These are phyloP conservation scores for Lizonia empirigonia DNA, from an alignment of 2,329 filamentous ascomycete genomes.

Conservation along the genomic window DNA sequence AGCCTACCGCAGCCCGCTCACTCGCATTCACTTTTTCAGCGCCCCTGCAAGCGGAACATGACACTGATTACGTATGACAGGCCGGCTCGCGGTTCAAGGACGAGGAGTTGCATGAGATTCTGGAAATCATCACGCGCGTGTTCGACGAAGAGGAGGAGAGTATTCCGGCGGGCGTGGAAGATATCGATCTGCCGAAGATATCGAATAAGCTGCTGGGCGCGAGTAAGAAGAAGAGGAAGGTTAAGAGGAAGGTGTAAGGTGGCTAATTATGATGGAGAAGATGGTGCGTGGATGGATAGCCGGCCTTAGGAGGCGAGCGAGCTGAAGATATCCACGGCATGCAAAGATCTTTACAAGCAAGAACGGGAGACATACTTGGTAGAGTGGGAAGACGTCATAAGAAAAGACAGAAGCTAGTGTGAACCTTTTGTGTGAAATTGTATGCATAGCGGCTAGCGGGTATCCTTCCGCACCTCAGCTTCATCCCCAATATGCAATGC, in stretches of 20 bases:
- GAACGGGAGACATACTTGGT: no score
- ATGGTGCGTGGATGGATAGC: not conserved
- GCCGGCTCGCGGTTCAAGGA: slow-evolving; percentile 39
- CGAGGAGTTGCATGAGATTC: slow-evolving; percentile 36
- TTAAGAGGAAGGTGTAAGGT: slow-evolving; percentile 14
- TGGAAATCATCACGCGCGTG: slow-evolving; percentile 31
- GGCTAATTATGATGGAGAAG: not conserved
- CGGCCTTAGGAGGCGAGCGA: no score
- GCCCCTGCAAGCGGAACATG: no score
- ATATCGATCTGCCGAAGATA: slow-evolving; percentile 35
- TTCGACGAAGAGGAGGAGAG: slow-evolving; percentile 40
- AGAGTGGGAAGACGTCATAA: not conserved
- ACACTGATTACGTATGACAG: no score
- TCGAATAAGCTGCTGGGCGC: slow-evolving; percentile 38
- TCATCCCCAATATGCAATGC: slow-evolving; percentile 23
- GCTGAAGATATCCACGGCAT: no score
- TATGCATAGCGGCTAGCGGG: slow-evolving; percentile 18
- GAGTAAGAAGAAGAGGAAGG: slow-evolving; percentile 31
- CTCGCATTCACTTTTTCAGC: no score
- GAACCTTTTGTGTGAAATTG: slow-evolving; percentile 16
- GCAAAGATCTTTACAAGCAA: no score
- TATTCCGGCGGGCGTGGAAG: slow-evolving; percentile 38
- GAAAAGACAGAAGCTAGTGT: slow-evolving; percentile 3
- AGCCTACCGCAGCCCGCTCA: no score
- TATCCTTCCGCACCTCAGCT: slow-evolving; percentile 12